phyloP scores from a whole-genome alignment of 164 flowering plant genomes.

The Cinnamomum micranthum region DNA sequence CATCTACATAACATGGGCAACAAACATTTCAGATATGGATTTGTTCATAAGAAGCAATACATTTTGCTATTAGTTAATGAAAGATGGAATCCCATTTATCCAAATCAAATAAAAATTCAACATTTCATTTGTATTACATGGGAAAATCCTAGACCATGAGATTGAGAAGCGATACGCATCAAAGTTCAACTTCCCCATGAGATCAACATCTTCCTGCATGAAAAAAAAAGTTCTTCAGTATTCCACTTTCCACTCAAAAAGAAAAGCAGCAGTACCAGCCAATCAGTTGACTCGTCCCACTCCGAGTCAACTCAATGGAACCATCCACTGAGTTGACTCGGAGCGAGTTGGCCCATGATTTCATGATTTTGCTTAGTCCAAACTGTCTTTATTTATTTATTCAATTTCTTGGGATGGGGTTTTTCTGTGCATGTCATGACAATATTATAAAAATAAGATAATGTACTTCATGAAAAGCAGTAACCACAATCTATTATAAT shows the following conservation, averaged over 20 bases:
- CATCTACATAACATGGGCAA: conserved; percentile 2
- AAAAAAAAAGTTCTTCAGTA: not conserved
- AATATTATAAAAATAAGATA: not conserved
- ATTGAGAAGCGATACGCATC: conserved; percentile 45
- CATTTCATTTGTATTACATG: conserved; percentile 15
- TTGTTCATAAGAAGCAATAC: not conserved
- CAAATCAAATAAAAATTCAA: not conserved
- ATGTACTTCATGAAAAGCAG: not conserved
- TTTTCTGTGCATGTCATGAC: not conserved
- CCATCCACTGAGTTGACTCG: not conserved
- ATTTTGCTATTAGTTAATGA: too few relatives aligned
- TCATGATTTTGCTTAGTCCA: not conserved
- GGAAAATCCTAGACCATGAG: conserved; percentile 46
- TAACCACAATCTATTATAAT: not conserved
- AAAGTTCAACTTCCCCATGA: conserved; percentile 27
- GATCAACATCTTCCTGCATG: conserved; percentile 34
- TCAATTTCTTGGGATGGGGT: not conserved
- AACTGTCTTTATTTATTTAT: too few relatives aligned
- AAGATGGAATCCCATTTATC: not conserved
- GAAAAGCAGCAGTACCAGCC: not conserved
- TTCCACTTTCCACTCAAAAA: not conserved
- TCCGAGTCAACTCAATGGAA: not conserved
- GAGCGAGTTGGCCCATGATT: not conserved
- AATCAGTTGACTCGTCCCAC: not conserved
- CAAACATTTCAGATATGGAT: not conserved